Conservation (phyloP, 2,329 filamentous ascomycete genomes). For the Aspergillus pseudotamarii region DNA sequence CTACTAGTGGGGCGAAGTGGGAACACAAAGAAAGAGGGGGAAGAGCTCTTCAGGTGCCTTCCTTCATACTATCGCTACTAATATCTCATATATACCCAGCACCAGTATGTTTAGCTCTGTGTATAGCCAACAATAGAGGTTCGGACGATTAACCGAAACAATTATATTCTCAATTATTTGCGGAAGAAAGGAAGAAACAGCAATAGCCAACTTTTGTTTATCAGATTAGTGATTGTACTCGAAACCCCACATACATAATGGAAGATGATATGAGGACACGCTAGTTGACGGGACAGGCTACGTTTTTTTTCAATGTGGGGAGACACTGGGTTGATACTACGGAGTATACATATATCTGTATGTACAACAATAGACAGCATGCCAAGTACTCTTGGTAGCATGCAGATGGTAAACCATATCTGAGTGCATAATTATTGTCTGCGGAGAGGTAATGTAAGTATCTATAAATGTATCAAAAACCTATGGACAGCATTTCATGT, state of each 20-base stretch:
- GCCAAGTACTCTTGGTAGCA: too few species aligned
- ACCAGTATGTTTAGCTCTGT: neutral
- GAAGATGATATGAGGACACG: neutral
- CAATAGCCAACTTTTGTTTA: neutral
- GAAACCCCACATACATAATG: neutral
- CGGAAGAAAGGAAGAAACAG: neutral
- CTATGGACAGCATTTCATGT: neutral
- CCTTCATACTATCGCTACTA: neutral
- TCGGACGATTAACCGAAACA: neutral
- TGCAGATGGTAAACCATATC: neutral
- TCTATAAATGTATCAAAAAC: neutral
- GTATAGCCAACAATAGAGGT: neutral
- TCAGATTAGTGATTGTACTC: neutral
- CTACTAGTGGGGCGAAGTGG: constrained; percentile 5
- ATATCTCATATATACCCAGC: neutral
- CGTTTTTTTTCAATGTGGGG: neutral
- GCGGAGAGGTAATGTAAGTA: too few species aligned
- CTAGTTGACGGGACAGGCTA: neutral
- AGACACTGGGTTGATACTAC: neutral
- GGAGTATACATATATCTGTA: too few species aligned
- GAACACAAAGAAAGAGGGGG: neutral
- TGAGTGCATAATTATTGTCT: neutral
- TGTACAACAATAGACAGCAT: too few species aligned
- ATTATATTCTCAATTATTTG: neutral
- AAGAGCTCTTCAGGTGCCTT: neutral